Evolutionary conservation across 129 eudicot species (phyloP).

Genomic region (Lactuca saligna): DNA sequence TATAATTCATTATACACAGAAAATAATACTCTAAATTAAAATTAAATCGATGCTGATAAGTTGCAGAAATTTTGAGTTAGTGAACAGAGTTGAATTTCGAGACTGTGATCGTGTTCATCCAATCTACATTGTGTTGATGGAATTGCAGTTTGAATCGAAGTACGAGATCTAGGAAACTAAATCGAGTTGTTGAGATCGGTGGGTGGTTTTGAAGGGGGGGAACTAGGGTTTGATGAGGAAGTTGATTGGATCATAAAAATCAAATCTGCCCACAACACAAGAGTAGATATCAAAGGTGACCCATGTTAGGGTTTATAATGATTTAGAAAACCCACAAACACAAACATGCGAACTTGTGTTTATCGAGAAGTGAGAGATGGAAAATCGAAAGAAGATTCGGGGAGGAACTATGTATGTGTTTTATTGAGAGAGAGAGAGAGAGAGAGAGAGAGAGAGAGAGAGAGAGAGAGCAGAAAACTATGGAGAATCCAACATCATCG

Average conservation of each 20-base stretch:
- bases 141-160: neutral
- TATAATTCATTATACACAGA: constrained; percentile 12
- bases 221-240: constrained; percentile 26
- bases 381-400: neutral
- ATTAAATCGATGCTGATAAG: neutral
- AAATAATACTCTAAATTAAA: neutral
- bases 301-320: constrained; percentile 27
- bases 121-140: constrained; percentile 12
- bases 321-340: constrained; percentile 13
- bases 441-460: constrained; percentile 7
- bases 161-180: neutral
- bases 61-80: neutral
- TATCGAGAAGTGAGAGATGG: constrained; percentile 14
- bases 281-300: constrained; percentile 4
- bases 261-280: neutral
- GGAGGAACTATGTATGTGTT: constrained; percentile 12
- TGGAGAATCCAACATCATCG: constrained; percentile 14
- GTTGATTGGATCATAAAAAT: neutral
- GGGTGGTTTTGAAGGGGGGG: neutral
- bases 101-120: neutral
- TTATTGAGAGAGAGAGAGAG: constrained; percentile 11
- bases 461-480: constrained; percentile 3
- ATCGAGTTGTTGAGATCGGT: constrained; percentile 7
- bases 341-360: constrained; percentile 10
- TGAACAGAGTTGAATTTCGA: neutral